Evolutionary conservation across 2,329 filamentous ascomycete species (phyloP).

Genomic region (Trematosphaeria pertusa): DNA sequence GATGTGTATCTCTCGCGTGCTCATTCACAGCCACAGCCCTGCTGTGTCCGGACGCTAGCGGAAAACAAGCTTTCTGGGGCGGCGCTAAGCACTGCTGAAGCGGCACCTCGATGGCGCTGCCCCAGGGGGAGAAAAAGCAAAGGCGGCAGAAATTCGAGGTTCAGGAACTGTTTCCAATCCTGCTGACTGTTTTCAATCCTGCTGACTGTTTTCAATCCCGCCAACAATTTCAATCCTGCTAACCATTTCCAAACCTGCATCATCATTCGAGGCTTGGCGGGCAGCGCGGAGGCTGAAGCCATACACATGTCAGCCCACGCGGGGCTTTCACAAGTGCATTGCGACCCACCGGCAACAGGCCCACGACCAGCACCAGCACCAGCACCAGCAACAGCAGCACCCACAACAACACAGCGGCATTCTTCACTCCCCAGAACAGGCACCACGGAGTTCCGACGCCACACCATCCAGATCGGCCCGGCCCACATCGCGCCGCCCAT

Average conservation of each 20-base stretch:
- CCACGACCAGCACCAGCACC: slow-evolving; percentile 1
- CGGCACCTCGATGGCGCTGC: slow-evolving; percentile 13
- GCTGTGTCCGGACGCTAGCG: slow-evolving; percentile 28
- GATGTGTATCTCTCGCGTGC: neutral
- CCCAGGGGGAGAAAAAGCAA: slow-evolving; percentile 16
- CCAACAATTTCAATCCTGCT: too few species aligned
- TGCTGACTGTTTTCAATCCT: too few species aligned
- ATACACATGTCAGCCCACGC: too few species aligned
- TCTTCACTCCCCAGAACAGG: too few species aligned
- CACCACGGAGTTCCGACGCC: slow-evolving; percentile 7
- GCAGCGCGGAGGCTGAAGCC: too few species aligned
- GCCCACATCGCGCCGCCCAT: slow-evolving; percentile 26
- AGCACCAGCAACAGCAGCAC: neutral
- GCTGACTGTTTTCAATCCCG: too few species aligned
- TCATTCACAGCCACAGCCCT: slow-evolving; percentile 11
- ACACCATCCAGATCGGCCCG: slow-evolving; percentile 9
- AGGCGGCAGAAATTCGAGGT: neutral
- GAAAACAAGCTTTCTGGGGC: slow-evolving; percentile 38
- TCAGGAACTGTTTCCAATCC: neutral
- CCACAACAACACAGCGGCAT: slow-evolving; percentile 1
- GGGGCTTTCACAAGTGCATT: too few species aligned
- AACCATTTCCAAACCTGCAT: too few species aligned
- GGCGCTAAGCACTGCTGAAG: slow-evolving; percentile 27
- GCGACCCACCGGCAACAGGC: too few species aligned
- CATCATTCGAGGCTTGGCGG: too few species aligned